phyloP scores from a whole-genome alignment of 1,139 yeast species.

The Insectozyma bohioensis region DNA sequence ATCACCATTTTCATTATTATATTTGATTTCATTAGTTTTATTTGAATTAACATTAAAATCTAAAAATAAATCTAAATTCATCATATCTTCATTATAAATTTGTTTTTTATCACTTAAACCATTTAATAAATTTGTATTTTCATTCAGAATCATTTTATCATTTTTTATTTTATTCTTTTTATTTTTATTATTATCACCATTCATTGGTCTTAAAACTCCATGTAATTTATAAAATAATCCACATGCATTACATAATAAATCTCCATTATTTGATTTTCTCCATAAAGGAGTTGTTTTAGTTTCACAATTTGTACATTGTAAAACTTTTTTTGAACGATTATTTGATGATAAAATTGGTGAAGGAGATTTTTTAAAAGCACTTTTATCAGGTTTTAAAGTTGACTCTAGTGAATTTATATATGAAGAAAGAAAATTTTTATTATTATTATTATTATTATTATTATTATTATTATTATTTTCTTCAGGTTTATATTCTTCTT shows the following conservation, averaged over 20 bases:
- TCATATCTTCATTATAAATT: constrained; percentile 9
- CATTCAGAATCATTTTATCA: constrained; percentile 25
- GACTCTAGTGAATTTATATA: constrained; percentile 43
- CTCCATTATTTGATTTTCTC: constrained; percentile 47
- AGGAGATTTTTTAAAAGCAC: constrained; percentile 8
- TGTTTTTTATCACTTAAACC: constrained; percentile 15
- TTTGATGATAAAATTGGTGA: constrained; percentile 14
- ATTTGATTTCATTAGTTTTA: background rate
- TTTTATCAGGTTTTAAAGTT: constrained; percentile 32
- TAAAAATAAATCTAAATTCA: constrained; percentile 16
- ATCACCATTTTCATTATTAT: constrained; percentile 20
- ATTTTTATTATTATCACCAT: constrained; percentile 13
- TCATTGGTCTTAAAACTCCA: constrained; percentile 46
- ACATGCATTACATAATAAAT: constrained; percentile 48
- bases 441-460: constrained; percentile 7
- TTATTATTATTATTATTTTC: constrained; percentile 1
- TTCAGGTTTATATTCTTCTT: constrained; percentile 30
- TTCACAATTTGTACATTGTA: constrained; percentile 47
- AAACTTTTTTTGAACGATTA: constrained; percentile 18
- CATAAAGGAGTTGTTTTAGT: constrained; percentile 49
- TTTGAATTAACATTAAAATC: constrained; percentile 11
- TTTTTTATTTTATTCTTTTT: constrained; percentile 10
- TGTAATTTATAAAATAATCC: constrained; percentile 48
- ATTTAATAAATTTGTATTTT: constrained; percentile 26
- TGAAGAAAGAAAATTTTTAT: constrained; percentile 34